phyloP scores from a whole-genome alignment of 2,329 filamentous ascomycete genomes.

The Verticillium alfalfae region DNA sequence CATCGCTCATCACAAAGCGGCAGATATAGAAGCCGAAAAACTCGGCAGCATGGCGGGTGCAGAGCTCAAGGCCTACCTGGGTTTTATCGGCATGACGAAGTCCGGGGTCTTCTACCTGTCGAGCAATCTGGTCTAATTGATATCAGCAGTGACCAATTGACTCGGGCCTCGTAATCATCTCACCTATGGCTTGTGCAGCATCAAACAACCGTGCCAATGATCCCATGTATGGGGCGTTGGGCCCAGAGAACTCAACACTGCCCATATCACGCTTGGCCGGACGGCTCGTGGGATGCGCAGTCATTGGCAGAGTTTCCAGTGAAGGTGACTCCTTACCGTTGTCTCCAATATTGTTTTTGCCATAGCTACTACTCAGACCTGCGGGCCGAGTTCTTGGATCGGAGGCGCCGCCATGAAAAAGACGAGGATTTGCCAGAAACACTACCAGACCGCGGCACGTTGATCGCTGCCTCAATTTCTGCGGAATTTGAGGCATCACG shows the following conservation, averaged over 20 bases:
- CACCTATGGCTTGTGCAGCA: constrained; percentile 87
- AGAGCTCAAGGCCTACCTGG: constrained; percentile 90
- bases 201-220: constrained; percentile 88
- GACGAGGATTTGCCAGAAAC: constrained; percentile 70
- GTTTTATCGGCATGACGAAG: constrained; percentile 88
- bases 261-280: constrained; percentile 67
- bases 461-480: constrained; percentile 36
- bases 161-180: constrained; percentile 23
- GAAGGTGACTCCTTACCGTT: constrained; percentile 53
- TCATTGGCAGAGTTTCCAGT: constrained; percentile 75
- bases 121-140: constrained; percentile 78
- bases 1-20: constrained; percentile 84
- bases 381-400: constrained; percentile 79
- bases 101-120: constrained; percentile 92
- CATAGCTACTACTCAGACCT: constrained; percentile 47
- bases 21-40: constrained; percentile 98
- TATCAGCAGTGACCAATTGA: constrained; percentile 15
- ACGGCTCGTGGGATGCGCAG: constrained; percentile 55
- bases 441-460: constrained; percentile 50
- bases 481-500: constrained; percentile 54
- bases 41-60: constrained; percentile 87
- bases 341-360: constrained; percentile 30
- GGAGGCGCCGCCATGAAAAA: constrained; percentile 83
- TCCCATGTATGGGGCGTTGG: constrained; percentile 86
- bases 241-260: constrained; percentile 69